phyloP scores from a whole-genome alignment of 1,139 yeast species.

The Saccharomyces hybrid region DNA sequence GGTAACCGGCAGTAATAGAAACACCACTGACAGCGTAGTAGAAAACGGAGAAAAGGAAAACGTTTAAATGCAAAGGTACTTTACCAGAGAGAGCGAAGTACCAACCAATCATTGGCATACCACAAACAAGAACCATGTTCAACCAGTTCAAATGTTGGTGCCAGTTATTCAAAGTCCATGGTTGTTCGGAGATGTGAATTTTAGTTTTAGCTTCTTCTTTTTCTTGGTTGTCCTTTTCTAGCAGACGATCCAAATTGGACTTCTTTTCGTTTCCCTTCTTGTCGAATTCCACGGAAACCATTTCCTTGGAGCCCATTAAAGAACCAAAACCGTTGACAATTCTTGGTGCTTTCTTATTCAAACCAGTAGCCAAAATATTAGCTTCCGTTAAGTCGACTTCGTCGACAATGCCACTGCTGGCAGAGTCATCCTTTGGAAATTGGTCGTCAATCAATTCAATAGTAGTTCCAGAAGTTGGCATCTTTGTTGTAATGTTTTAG shows the following conservation, averaged over 20 bases:
- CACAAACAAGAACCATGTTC: constrained; percentile 68
- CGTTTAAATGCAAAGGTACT: constrained; percentile 54
- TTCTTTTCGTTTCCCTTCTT: constrained; percentile 42
- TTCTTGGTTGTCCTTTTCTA: background rate
- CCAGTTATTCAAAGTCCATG: constrained; percentile 84
- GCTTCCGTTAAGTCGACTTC: constrained; percentile 65
- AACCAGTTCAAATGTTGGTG: constrained; percentile 88
- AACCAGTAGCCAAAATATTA: constrained; percentile 85
- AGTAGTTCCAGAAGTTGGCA: constrained; percentile 1
- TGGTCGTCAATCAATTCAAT: background rate
- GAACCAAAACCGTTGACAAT: constrained; percentile 72
- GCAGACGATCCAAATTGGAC: background rate
- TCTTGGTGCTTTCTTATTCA: constrained; percentile 60
- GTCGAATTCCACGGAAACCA: constrained; percentile 59
- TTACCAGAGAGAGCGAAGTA: constrained; percentile 39
- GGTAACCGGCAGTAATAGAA: constrained; percentile 95
- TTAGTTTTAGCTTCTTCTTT: constrained; percentile 23
- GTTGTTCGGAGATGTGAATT: constrained; percentile 83
- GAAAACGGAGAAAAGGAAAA: constrained; percentile 51
- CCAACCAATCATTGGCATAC: constrained; percentile 64
- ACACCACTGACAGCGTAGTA: constrained; percentile 71
- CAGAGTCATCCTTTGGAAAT: background rate
- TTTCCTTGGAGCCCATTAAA: constrained; percentile 71
- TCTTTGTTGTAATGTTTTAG: background rate
- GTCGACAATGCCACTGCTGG: background rate